Base-by-base conservation (phyloP, 345 rosid species). In the Geranium rotundifolium region DNA sequence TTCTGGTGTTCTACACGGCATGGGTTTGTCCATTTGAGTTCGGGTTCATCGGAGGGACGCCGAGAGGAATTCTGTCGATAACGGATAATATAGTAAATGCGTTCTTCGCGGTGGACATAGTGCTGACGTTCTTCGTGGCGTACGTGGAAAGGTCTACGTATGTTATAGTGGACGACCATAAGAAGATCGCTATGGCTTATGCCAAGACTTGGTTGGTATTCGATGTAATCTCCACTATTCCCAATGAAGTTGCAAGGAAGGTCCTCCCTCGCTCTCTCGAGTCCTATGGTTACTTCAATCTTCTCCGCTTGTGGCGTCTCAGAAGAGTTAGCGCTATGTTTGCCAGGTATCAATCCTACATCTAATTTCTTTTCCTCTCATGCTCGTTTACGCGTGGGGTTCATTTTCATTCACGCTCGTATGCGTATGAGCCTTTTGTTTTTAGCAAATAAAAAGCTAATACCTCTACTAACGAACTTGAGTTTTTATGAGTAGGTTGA, bases 231-330 rank as follows among this genome's bases (percentile, higher is more conserved):
- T 88, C 99, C 62, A 84, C 95, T 0, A 75, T 82, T 31, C 99
- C 99, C 8, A 72, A 95, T 5, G 97, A 93, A 63, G 78, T 84
- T 20, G 92, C 85, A 20, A 57, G 62, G 66, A 93, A 67, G 73
- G 77, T 90, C 19, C 74, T 81, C 39, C 83, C 95, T 17, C 69
- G 79, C 64, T 65, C 79, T 3, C 55, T 87, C 58, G 75, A 54
- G 52, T 63, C 82, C 0, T 93, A 88, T 74, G 96, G 92, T 54
- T 75, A 83, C 1, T 86, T 86, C 73, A 90, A 83, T 76, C 90
- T 93, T 96, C 95, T 93, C 69, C 89, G 99, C 62, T 95, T 90
- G 1, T 90, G 99, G 99, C 99, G 99, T 73, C 87, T 93, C 19
- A 80, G 99, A 6, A 86, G 99, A 86, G 96, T 93, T 57, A 77